Base-by-base conservation (phyloP, 495 filamentous ascomycete species). In the Penicillium daleae region DNA sequence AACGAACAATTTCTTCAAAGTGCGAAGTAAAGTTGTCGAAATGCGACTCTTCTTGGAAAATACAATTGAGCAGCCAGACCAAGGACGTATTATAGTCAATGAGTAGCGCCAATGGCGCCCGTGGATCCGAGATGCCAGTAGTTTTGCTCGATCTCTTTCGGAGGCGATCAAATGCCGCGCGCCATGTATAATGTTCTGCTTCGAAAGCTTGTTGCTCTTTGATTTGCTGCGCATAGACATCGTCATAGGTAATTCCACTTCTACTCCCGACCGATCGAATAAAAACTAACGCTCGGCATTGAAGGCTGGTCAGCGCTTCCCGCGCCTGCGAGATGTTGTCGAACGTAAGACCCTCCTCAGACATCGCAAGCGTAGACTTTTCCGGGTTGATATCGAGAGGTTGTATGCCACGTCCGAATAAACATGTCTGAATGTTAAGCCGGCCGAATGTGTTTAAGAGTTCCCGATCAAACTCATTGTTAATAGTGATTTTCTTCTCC, bases 371-470 rank as follows among this genome's bases (percentile, higher is more conserved):
- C 7, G 46, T 50, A 2, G 46, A 50, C 13, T 50, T 50, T 15
- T 50, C 46, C 15, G 46, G 46, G 15, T 29, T 13, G 21, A 50
- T 50, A 50, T 29, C 46, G 24, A 50, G 24, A 29, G 46, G 46
- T n/a, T 10, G 12, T 12, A 50, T 50, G 24, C 46, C 46, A 2
- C 46, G 46, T 50, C 46, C 46, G 15, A 26, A 50, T 2, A 50
- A 7, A 6, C 46, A 27, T 2, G 46, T 50, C 37, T 72, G 70
- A 35, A 63, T 61, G 13, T 68, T 66, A 17, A 70, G 39, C 10
- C 70, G 65, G 10, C 31, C 42, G 37, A 68, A 63, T 1, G 64
- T 63, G 9, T 69, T 64, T 9, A 37, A 60, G 0, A 73, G 59
- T 8, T 68, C 64, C 8, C 42, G 53, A 13, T 67, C 54, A 3